A percentile compares a stretch with the other conserved stretches of the same genome.
phyloP scores from a whole-genome alignment of 768 basidiomycete genomes.

The Austroboletus festivus region DNA sequence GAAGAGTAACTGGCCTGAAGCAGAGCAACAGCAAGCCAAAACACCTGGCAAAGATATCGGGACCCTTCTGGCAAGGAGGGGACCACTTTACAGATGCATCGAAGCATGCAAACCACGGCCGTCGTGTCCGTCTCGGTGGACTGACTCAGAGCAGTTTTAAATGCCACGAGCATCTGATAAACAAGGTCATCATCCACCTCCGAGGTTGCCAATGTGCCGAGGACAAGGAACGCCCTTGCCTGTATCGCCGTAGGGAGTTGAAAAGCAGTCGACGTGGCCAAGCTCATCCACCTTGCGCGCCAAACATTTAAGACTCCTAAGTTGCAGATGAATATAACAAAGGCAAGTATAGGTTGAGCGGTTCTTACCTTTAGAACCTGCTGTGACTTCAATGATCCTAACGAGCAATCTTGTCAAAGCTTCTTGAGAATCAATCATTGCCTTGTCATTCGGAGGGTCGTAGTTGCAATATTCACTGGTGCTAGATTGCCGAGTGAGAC shows the following conservation, averaged over 20 bases:
- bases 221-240: constrained; percentile 78
- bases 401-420: constrained; percentile 60
- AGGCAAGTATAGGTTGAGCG: background rate
- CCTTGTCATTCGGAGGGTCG: constrained; percentile 52
- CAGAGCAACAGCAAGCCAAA: constrained; percentile 87
- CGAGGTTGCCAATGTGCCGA: constrained; percentile 76
- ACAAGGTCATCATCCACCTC: constrained; percentile 92
- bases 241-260: constrained; percentile 88
- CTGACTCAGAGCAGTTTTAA: constrained; percentile 66
- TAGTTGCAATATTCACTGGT: constrained; percentile 66
- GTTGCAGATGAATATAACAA: constrained; percentile 12
- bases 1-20: constrained; percentile 73
- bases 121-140: constrained; percentile 67
- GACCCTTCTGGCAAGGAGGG: constrained; percentile 67
- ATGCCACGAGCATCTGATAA: constrained; percentile 89
- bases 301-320: constrained; percentile 80
- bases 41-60: constrained; percentile 69
- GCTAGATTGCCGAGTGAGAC: constrained; percentile 57
- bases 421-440: constrained; percentile 64
- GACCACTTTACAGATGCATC: constrained; percentile 77
- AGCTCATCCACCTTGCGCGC: constrained; percentile 91
- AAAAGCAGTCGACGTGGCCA: constrained; percentile 86
- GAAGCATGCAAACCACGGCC: constrained; percentile 83
- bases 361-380: constrained; percentile 64
- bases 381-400: constrained; percentile 58